phyloP scores from a whole-genome alignment of 2,329 filamentous ascomycete species.

The Dendryphion nanum region DNA sequence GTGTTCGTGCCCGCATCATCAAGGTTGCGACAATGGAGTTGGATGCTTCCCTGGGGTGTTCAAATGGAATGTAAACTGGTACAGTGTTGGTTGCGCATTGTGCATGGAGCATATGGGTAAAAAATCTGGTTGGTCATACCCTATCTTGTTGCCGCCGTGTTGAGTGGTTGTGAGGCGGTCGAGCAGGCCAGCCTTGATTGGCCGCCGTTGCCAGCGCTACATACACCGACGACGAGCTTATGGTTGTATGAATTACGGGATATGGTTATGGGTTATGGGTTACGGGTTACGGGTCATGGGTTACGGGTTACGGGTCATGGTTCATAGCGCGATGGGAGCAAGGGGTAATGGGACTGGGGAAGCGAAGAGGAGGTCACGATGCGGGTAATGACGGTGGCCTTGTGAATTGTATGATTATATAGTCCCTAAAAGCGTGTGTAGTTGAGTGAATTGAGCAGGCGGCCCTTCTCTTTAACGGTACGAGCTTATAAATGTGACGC shows the following conservation, averaged over 20 bases:
- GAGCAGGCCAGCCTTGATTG: no score
- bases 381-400: constrained; percentile 32
- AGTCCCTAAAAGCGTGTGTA: constrained; percentile 24
- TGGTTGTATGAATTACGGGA: constrained; percentile 32
- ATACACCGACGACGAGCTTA: constrained; percentile 11
- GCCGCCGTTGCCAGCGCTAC: no score
- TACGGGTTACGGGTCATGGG: constrained; percentile 27
- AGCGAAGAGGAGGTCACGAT: no score
- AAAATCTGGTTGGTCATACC: constrained; percentile 21
- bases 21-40: constrained; percentile 22
- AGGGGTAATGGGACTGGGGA: no score
- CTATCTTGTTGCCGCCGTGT: constrained; percentile 26
- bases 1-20: constrained; percentile 12
- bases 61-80: no score
- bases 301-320: constrained; percentile 10
- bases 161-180: no score
- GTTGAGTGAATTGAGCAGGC: constrained; percentile 11
- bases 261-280: no score
- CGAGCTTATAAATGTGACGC: no score
- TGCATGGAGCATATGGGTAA: constrained; percentile 31
- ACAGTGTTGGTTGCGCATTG: constrained; percentile 28
- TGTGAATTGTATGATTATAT: constrained; percentile 40
- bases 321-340: no score
- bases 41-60: constrained; percentile 8
- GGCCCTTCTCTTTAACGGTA: constrained; percentile 10